Evolutionary conservation across 176 grass and related monocot species (phyloP).

Genomic region (Poa pratensis): DNA sequence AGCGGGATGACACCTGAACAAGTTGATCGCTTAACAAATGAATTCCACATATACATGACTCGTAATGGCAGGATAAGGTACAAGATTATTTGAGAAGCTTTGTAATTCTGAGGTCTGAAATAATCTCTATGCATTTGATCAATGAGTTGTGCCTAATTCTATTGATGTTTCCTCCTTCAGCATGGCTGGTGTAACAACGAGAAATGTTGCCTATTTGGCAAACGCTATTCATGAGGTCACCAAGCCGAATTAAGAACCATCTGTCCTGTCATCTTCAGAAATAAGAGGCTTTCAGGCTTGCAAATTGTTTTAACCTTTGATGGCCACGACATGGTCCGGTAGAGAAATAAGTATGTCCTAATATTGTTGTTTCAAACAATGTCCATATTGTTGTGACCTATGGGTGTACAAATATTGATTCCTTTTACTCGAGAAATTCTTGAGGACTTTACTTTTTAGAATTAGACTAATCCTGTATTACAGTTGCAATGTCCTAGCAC

Average conservation of each 20-base stretch:
- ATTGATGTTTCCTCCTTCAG: slow-evolving; percentile 47
- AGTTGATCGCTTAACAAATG: slow-evolving; percentile 80
- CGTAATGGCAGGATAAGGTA: slow-evolving; percentile 92
- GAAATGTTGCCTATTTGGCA: slow-evolving; percentile 74
- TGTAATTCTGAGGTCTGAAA: neutral
- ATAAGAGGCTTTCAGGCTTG: neutral
- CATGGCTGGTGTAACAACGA: slow-evolving; percentile 83
- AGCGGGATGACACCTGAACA: slow-evolving; percentile 93
- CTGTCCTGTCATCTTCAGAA: neutral
- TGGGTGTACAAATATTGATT: too few relatives aligned
- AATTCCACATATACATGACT: slow-evolving; percentile 94
- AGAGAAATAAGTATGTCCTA: slow-evolving; percentile 25
- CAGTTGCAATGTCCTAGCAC: too few relatives aligned
- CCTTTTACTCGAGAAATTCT: too few relatives aligned
- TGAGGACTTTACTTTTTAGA: too few relatives aligned
- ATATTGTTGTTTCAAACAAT: neutral
- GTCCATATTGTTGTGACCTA: too few relatives aligned
- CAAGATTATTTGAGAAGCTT: neutral
- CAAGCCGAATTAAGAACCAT: slow-evolving; percentile 41
- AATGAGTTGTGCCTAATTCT: slow-evolving; percentile 2
- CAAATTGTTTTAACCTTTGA: neutral
- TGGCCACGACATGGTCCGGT: neutral
- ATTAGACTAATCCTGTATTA: too few relatives aligned
- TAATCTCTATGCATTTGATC: neutral
- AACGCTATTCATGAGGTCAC: slow-evolving; percentile 90